A percentile compares a stretch with the other conserved stretches of the same genome.
Evolutionary conservation across 441 rosid species (phyloP).

Genomic region (Mallotus japonicus): DNA sequence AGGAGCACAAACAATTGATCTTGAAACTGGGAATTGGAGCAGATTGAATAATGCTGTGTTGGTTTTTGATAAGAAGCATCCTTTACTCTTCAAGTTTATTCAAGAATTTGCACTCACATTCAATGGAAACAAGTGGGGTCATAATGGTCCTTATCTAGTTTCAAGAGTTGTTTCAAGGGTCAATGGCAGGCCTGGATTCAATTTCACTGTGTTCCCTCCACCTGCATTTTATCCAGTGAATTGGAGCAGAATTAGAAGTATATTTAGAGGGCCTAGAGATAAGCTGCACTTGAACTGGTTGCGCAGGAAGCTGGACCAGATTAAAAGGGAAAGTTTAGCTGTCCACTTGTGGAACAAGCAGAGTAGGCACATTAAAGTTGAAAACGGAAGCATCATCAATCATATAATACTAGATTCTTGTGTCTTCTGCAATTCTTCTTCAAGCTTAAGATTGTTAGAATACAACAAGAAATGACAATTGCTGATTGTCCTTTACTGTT

Average conservation of each 20-base stretch:
- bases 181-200: slow-evolving; percentile 32
- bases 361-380: slow-evolving; percentile 52
- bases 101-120: slow-evolving; percentile 76
- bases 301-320: slow-evolving; percentile 38
- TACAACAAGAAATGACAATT: slow-evolving; percentile 5
- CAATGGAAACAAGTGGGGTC: slow-evolving; percentile 92
- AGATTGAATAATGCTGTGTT: slow-evolving; percentile 82
- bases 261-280: slow-evolving; percentile 47
- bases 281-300: slow-evolving; percentile 46
- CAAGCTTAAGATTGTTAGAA: slow-evolving; percentile 28
- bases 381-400: slow-evolving; percentile 65
- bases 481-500: neutral
- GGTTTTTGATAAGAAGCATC: slow-evolving; percentile 72
- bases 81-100: slow-evolving; percentile 62
- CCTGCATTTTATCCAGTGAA: slow-evolving; percentile 79
- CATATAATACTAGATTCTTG: slow-evolving; percentile 50
- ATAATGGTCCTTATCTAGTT: slow-evolving; percentile 87
- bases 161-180: slow-evolving; percentile 70
- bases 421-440: slow-evolving; percentile 58
- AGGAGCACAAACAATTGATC: slow-evolving; percentile 70
- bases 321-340: slow-evolving; percentile 47
- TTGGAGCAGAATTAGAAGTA: slow-evolving; percentile 56
- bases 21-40: slow-evolving; percentile 62
- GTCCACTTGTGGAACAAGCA: slow-evolving; percentile 87
- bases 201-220: slow-evolving; percentile 69